Base-by-base conservation (phyloP, 2,329 filamentous ascomycete species). In the Aureobasidium sp. region DNA sequence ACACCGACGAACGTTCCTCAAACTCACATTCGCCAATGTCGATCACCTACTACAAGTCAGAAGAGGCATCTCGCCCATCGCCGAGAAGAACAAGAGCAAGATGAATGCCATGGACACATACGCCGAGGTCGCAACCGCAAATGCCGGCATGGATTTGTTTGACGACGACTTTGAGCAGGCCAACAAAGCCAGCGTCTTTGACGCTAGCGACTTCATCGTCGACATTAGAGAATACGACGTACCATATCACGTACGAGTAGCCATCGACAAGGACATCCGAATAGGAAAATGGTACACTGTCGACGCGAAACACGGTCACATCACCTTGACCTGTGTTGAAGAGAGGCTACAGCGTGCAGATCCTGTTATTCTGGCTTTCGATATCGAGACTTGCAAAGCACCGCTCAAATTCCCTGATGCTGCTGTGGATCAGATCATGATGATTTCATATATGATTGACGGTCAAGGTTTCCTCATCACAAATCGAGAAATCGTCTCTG, bases 381-480 rank as follows among this genome's bases (percentile, higher is more conserved):
- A 99, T 85, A 99, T 99, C 70, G 94, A 99, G 76, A 99, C 94
- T 2, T 93, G 90, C 5, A 99, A 99, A 72, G 80, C 94, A n/a
- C 94, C 95, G 1, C 80, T 99, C 60, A 99, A 99, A 74, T 99
- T 99, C 68, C 95, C 94, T 30, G 95, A 99, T 72, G 87, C 94
- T 1, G 84, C 91, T 4, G 87, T 96, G 65, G 94, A 99, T 76
- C 93, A 96, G 73, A 88, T 99, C 71, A 99, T 99, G 92, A 99
- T 99, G 94, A 93, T 99, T 73, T 99, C 95, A 36, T 99, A 99
- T 79, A 99, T 99, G 95, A 97, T 99, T 69, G 94, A 99, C 68
- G 95, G 94, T 0, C 92, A 96, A 75, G 94, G 94, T 5, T 99
- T 97, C 68, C 80, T 99, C 39, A 97, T 99, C 74, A 99, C 94